These are phyloP conservation scores for Annona cherimola DNA, from an alignment of 164 flowering plant genomes.

Conservation along the genomic window DNA sequence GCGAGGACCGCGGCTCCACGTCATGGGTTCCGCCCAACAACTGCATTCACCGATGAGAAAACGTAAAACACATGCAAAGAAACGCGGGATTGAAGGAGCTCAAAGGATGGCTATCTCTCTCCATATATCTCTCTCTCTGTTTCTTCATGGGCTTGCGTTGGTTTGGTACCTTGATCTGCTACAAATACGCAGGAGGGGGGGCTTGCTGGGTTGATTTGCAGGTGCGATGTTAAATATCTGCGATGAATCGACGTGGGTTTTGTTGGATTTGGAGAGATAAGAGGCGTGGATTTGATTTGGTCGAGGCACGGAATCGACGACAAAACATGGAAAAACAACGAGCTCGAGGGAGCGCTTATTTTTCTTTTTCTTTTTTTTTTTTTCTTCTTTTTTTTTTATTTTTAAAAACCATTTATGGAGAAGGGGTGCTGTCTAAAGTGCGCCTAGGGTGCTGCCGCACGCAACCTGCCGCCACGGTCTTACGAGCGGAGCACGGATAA, in stretches of 20 bases:
- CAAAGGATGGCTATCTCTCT: not conserved
- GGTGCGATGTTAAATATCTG: constrained; percentile 20
- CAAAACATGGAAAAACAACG: constrained; percentile 17
- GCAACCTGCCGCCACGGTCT: not conserved
- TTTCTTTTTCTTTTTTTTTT: not conserved
- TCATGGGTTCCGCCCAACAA: constrained; percentile 13
- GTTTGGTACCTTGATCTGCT: constrained; percentile 17
- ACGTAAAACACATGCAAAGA: not conserved
- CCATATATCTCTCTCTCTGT: too few species aligned
- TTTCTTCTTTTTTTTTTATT: not conserved
- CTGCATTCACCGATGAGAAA: constrained; percentile 28
- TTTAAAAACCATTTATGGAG: not conserved
- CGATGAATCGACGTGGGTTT: constrained; percentile 29
- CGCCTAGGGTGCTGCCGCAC: not conserved
- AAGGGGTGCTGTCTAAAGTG: constrained; percentile 1
- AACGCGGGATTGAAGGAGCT: not conserved
- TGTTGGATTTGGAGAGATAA: constrained; percentile 18
- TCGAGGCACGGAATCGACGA: constrained; percentile 33
- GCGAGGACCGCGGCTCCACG: constrained; percentile 21
- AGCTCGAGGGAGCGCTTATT: constrained; percentile 1
- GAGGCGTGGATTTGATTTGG: constrained; percentile 25
- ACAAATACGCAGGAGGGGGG: not conserved
- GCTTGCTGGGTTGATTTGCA: constrained; percentile 13
- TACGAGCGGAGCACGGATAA: not conserved
- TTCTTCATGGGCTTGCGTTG: too few species aligned